Base-by-base conservation (phyloP, 148 eudicot species). In the Rhododendron mucronatum region DNA sequence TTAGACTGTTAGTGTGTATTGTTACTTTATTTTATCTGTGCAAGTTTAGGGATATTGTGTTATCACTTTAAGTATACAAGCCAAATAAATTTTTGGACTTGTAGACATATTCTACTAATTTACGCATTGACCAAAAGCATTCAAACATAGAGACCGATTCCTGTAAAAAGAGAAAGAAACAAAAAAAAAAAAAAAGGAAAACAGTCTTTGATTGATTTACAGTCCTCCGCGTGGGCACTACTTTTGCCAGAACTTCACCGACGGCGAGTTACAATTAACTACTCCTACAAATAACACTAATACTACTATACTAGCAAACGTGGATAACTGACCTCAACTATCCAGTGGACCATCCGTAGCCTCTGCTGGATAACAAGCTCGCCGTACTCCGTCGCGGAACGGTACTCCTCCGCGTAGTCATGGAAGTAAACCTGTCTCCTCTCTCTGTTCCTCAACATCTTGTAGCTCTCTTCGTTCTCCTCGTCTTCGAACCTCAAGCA, bases 321-420 rank as follows among this genome's bases (percentile, higher is more conserved):
- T 33, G 30, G 44, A 37, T 44, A 78, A 97, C 88, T 44, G 80
- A 97, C 99, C 96, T 97, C 95, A 75, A 97, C 84, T 47, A 97
- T 97, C 99, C 99, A 97, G 84, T 95, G 93, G 26, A 94, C 96
- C 96, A 97, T 97, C 33, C 92, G 88, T 10, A 91, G 89, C 78
- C 99, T 93, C 81, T 97, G 98, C 91, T 95, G 96, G 44, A 91
- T 89, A 89, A 97, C 91, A 59, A 94, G 90, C 10, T 86, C 87
- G 73, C 98, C 96, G 85, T 84, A 92, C 82, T 89, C 91, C 28
- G 96, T 91, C 44, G 88, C 83, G 65, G 91, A 91, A 88, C 93
- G 89, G 85, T 94, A 94, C 69, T 93, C 96, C 78, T 89, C 94
- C 16, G 93, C 91, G 80, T 95, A 97, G 86, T 95, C 95, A 47